A percentile compares a stretch with the other conserved stretches of the same genome.
These are phyloP conservation scores for Solanum chmielewskii DNA, from an alignment of 257 asterid species.

Conservation along the genomic window DNA sequence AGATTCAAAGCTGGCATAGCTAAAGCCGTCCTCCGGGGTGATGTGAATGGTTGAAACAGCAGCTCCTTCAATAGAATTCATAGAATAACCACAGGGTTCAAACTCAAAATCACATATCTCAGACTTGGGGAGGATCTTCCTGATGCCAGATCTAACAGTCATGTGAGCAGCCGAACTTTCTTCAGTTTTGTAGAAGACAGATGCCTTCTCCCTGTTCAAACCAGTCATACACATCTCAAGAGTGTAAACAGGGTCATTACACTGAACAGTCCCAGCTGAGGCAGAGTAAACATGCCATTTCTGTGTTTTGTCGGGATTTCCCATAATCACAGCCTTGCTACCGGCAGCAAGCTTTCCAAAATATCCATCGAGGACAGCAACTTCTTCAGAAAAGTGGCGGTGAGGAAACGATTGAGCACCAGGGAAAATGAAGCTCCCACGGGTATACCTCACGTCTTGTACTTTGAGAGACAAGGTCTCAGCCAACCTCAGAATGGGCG, in stretches of 20 bases:
- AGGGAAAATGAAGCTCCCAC: conserved; percentile 82
- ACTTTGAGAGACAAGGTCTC: conserved; percentile 39
- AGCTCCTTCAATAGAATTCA: conserved; percentile 67
- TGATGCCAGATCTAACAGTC: conserved; percentile 54
- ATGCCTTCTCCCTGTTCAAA: conserved; percentile 52
- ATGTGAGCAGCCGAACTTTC: conserved; percentile 40
- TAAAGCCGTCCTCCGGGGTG: conserved; percentile 83
- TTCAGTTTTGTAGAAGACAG: conserved; percentile 50
- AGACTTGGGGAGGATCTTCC: conserved; percentile 62
- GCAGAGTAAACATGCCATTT: conserved; percentile 80
- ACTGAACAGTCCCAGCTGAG: conserved; percentile 24
- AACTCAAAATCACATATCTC: conserved; percentile 67
- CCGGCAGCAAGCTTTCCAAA: conserved; percentile 52
- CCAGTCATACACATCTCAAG: conserved; percentile 89
- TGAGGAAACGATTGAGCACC: conserved; percentile 77
- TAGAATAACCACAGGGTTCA: conserved; percentile 84
- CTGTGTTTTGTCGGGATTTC: conserved; percentile 24
- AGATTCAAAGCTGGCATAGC: conserved; percentile 83
- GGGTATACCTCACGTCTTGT: conserved; percentile 46
- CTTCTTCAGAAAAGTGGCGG: conserved; percentile 72
- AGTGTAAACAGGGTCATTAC: conserved; percentile 41
- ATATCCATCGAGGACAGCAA: conserved; percentile 48
- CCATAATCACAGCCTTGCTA: conserved; percentile 65
- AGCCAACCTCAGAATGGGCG: conserved; percentile 61
- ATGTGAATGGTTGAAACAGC: conserved; percentile 73